These are phyloP conservation scores for Aspergillus novoparasiticus DNA, from an alignment of 2,329 filamentous ascomycete species.

Conservation along the genomic window DNA sequence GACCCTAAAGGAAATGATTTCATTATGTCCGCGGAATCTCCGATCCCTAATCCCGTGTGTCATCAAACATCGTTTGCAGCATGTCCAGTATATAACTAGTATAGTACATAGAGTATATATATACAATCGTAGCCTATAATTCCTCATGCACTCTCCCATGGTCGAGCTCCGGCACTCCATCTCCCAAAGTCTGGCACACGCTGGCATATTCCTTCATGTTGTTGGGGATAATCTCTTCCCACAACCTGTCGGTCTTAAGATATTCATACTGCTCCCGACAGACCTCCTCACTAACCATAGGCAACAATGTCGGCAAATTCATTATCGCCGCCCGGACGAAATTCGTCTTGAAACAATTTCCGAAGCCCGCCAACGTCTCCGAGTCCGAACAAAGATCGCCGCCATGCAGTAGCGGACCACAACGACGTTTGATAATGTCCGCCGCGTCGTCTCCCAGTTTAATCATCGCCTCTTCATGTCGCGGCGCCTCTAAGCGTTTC, in stretches of 20 bases:
- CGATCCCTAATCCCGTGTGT: background rate
- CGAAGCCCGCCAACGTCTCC: slow-evolving; percentile 35
- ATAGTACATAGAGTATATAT: background rate
- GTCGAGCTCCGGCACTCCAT: slow-evolving; percentile 14
- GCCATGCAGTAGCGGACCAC: slow-evolving; percentile 32
- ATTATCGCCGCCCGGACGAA: slow-evolving; percentile 35
- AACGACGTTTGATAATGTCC: slow-evolving; percentile 35
- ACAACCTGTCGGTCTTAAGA: slow-evolving; percentile 33
- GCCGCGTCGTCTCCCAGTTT: slow-evolving; percentile 39
- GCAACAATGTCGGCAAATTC: slow-evolving; percentile 31
- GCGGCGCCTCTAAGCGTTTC: slow-evolving; percentile 32
- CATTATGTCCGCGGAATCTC: background rate
- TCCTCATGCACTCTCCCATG: slow-evolving; percentile 22
- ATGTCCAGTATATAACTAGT: no score
- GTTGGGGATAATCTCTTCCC: slow-evolving; percentile 36
- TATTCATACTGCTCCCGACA: slow-evolving; percentile 35
- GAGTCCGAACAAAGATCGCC: slow-evolving; percentile 36
- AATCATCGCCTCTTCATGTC: slow-evolving; percentile 32
- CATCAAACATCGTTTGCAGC: background rate
- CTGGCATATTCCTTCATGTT: slow-evolving; percentile 39
- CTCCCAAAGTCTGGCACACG: slow-evolving; percentile 30
- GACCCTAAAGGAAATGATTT: background rate
- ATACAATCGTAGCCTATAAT: background rate
- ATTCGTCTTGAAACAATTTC: slow-evolving; percentile 38
- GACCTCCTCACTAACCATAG: slow-evolving; percentile 33